A percentile compares a stretch with the other conserved stretches of the same genome.
Evolutionary conservation across 1,139 yeast genomes (phyloP).

Genomic region (Pichia sp.): DNA sequence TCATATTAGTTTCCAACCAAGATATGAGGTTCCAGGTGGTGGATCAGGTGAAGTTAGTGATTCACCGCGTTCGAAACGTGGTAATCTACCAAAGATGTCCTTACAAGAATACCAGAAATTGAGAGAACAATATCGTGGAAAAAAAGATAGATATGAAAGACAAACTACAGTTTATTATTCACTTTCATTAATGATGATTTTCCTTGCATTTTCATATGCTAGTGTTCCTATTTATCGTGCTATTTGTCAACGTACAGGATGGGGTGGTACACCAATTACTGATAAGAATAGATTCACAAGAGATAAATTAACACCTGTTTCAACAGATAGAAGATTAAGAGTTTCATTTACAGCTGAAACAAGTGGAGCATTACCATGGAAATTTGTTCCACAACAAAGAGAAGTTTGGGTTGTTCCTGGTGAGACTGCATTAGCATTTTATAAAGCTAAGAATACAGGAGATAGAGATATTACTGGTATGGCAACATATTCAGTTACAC

Average conservation of each 20-base stretch:
- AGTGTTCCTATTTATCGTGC: constrained; percentile 93
- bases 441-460: constrained; percentile 81
- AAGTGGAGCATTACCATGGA: constrained; percentile 91
- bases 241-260: constrained; percentile 91
- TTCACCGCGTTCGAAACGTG: constrained; percentile 15
- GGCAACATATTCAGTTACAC: constrained; percentile 96
- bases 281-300: constrained; percentile 75
- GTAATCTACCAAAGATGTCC: constrained; percentile 26
- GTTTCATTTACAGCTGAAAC: constrained; percentile 89
- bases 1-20: neutral
- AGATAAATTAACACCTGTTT: constrained; percentile 84
- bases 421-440: constrained; percentile 94
- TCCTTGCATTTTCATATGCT: constrained; percentile 77
- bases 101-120: constrained; percentile 28
- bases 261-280: constrained; percentile 92
- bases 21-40: constrained; percentile 16
- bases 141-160: constrained; percentile 32
- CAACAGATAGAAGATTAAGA: constrained; percentile 73
- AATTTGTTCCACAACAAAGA: constrained; percentile 87
- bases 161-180: constrained; percentile 66
- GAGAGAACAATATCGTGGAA: constrained; percentile 30
- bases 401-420: constrained; percentile 95
- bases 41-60: constrained; percentile 4
- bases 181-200: constrained; percentile 61
- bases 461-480: constrained; percentile 92